Evolutionary conservation across 805 yeast genomes (phyloP).

Genomic region (Nakazawaea sp.): DNA sequence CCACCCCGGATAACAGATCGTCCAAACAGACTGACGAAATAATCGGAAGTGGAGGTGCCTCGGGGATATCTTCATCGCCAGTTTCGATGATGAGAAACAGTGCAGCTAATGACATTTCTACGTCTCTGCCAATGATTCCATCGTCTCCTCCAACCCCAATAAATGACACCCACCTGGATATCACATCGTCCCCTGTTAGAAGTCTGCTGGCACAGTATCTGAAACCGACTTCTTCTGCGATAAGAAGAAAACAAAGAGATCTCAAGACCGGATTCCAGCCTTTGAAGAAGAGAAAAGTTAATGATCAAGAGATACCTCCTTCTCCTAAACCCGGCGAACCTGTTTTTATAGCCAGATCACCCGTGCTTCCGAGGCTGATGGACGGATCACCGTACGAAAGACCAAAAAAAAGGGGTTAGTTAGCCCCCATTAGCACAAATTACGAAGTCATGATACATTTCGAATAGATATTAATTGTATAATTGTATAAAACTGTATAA

Average conservation of each 20-base stretch:
- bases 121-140: constrained; percentile 1
- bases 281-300: no score
- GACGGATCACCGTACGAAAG: constrained; percentile 1
- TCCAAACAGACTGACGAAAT: background rate
- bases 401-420: background rate
- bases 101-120: background rate
- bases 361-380: background rate
- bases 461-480: no score
- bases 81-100: background rate
- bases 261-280: constrained; percentile 1
- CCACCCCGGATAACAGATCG: constrained; percentile 9
- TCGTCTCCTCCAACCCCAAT: constrained; percentile 4
- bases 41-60: background rate
- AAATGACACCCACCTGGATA: no score
- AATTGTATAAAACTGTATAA: no score
- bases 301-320: background rate
- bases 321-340: constrained; percentile 9
- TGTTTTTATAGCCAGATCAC: constrained; percentile 1
- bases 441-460: background rate
- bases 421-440: no score
- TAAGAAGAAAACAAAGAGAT: constrained; percentile 5
- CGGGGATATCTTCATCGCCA: constrained; percentile 1
- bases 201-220: no score
- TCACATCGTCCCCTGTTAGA: no score
- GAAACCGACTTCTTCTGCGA: constrained; percentile 8